Evolutionary conservation across 1,284 basidiomycete species (phyloP).

Genomic region (Trametes pubescens): DNA sequence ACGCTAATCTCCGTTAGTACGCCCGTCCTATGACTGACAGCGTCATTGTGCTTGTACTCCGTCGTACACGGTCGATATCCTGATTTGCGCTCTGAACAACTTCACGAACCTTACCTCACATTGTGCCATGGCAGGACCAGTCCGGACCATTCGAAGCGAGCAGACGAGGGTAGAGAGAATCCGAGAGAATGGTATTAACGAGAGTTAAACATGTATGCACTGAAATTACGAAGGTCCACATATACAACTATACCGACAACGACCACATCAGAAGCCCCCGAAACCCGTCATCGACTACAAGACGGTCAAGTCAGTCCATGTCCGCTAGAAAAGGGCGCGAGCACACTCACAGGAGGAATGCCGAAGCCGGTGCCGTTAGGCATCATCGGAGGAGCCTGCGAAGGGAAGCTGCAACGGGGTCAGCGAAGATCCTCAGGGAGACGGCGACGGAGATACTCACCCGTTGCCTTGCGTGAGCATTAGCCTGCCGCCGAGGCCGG

Average conservation of each 20-base stretch:
- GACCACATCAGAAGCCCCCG: conserved; percentile 42
- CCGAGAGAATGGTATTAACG: conserved; percentile 31
- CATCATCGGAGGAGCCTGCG: conserved; percentile 52
- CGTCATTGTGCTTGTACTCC: conserved; percentile 9
- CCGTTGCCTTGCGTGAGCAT: conserved; percentile 77
- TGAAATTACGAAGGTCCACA: conserved; percentile 35
- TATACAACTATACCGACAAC: conserved; percentile 34
- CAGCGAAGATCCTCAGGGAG: background rate
- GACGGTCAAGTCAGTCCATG: background rate
- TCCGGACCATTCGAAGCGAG: too few relatives aligned
- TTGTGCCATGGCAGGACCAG: too few relatives aligned
- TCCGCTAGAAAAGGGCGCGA: background rate
- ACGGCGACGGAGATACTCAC: conserved; percentile 41
- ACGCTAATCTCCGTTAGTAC: conserved; percentile 18
- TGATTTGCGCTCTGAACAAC: background rate
- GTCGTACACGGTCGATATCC: background rate
- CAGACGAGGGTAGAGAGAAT: conserved; percentile 4
- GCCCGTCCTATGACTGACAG: background rate
- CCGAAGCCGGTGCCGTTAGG: conserved; percentile 40
- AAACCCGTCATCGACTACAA: conserved; percentile 48
- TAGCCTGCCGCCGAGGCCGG: conserved; percentile 67
- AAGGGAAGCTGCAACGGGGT: conserved; percentile 44
- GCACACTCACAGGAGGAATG: conserved; percentile 53
- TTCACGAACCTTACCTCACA: background rate
- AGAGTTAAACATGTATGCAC: conserved; percentile 32